Base-by-base conservation (phyloP, 2,329 filamentous ascomycete species). In the Apiospora marii region DNA sequence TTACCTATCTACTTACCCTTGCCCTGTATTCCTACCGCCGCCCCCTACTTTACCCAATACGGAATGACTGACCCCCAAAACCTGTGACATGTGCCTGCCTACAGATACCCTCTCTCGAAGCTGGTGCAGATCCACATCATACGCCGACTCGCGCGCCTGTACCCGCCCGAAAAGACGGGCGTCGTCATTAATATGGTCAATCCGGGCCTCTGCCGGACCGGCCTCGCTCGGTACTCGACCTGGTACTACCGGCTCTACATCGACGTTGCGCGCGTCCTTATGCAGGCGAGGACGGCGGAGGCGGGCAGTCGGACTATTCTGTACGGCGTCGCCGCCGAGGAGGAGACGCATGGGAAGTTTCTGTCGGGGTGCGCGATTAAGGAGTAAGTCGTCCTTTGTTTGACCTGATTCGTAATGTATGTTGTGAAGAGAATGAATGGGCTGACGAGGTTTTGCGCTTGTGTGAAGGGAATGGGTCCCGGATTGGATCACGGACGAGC, bases 321-420 rank as follows among this genome's bases (percentile, higher is more conserved):
- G 24, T 58, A 73, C 24, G 73, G 69, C 27, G 22, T 74, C 64
- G 67, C 70, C 7, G 72, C 61, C 24, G 72, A 72, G n/a, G 68
- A 73, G 53, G 73, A 74, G 44, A 48, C 58, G 34, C 73, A 74
- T n/a, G 73, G 71, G 27, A 72, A 72, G 43, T 51, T 71, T 5
- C 34, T 74, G 16, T 72, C 73, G 22, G 74, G 72, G 19, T 75
- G 74, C 49, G 70, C 74, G 69, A 73, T 75, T 48, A 75, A 73
- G 72, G 72, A 74, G 71, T 75, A 48, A 68, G 67, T 68, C 22
- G 14, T 64, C 19, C 10, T 14, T 34, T 4, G 4, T 30, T 30
- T 30, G 27, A 0, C 6, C 6, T 16, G 6, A 19, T 58, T 14
- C 4, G 14, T 22, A 14, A 5, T 4, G 14, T 2, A 24, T 1